Base-by-base conservation (phyloP, 2,329 filamentous ascomycete species). In the Cercospora brassicicola region DNA sequence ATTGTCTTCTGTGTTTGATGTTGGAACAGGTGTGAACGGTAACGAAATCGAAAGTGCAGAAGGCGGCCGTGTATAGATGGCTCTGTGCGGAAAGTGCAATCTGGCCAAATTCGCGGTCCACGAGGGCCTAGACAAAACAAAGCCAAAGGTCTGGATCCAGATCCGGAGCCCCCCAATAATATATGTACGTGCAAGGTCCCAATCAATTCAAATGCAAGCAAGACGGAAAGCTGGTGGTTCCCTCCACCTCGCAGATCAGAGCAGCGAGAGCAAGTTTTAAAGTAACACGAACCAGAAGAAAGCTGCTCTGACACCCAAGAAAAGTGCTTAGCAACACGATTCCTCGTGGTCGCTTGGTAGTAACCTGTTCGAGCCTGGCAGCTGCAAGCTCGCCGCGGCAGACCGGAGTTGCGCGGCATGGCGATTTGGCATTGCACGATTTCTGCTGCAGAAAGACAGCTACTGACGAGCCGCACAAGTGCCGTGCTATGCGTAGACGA, bases 241-340 rank as follows among this genome's bases (percentile, higher is more conserved):
- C 48, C 10, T 10, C 48, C 23, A n/a, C 13, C 23, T 55, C 48
- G 55, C 55, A 36, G 36, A 42, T 2, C 36, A n/a, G 15, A 15
- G 30, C 55, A 59, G 55, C 28, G 31, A 30, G 55, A 59, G 30
- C 55, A 59, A 59, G 55, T 59, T 59, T 59, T 59, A 36, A 59
- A 59, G 55, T 59, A 20, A 59, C 55, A 59, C 55, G 55, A 31
- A 13, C 55, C n/a, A 31, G 3, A 59, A 4, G 8, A 31, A 36
- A 33, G 1, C 2, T 6, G 28, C 55, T 0, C 7, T 4, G 9
- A 8, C 13, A 20, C 55, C 28, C 55, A 57, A 57, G 55, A 56
- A 53, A 53, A 31, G 28, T 57, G 55, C 55, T 59, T 36, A 59
- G 55, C 55, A 36, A 59, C 28, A 36, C 30, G n/a, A 33, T n/a